Conservation (phyloP, 306 rosid species). For the Cajanus cajan region DNA sequence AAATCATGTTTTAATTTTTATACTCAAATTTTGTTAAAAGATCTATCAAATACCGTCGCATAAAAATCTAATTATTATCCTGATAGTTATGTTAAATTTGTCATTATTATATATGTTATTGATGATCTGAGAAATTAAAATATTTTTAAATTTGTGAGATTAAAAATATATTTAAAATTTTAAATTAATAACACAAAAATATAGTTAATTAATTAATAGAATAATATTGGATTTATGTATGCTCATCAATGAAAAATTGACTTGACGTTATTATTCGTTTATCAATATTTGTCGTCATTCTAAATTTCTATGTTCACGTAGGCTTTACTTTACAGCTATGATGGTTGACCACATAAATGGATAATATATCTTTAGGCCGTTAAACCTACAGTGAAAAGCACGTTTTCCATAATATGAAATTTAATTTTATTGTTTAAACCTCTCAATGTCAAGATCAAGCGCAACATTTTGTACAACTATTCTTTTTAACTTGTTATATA, state of each 20-base stretch:
- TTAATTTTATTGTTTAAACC: not conserved
- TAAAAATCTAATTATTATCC: too few species aligned
- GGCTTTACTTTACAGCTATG: constrained; percentile 24
- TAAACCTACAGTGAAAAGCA: constrained; percentile 31
- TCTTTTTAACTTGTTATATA: too few species aligned
- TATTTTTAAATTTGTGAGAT: too few species aligned
- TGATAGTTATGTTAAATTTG: too few species aligned
- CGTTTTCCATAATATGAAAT: constrained; percentile 15
- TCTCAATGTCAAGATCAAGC: not conserved
- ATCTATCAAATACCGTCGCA: too few species aligned
- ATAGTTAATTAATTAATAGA: too few species aligned
- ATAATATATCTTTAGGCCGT: not conserved
- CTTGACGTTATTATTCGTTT: not conserved
- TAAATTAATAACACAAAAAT: too few species aligned
- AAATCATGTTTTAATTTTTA: too few species aligned
- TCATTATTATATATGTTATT: too few species aligned
- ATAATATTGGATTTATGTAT: not conserved
- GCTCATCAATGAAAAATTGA: constrained; percentile 5
- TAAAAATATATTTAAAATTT: too few species aligned
- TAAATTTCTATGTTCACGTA: not conserved
- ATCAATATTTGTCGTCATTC: not conserved
- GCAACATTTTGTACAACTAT: not conserved
- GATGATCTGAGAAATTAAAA: too few species aligned
- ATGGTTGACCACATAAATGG: constrained; percentile 6
- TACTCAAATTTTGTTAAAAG: too few species aligned